Evolutionary conservation across 2,329 filamentous ascomycete genomes (phyloP), one percentile per base, ranked within the genome.

Genomic region (Xenoacremonium recifei): DNA sequence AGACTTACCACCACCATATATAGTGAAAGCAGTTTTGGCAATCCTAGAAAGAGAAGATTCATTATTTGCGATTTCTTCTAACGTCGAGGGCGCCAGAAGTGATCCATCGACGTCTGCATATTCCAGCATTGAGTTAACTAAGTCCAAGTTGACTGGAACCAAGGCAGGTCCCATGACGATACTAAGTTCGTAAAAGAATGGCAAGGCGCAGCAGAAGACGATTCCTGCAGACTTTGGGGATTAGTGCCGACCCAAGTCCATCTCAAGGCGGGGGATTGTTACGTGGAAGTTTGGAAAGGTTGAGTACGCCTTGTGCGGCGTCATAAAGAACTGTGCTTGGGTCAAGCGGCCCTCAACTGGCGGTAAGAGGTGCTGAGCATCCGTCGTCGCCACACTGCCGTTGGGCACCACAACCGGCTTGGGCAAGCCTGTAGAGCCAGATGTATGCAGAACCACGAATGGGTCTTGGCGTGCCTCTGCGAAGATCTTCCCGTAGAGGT

Each of bases 401-500:
- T 53, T 47, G 4, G 40, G 42, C 7, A 33, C 17, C 1, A 29
- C 15, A 9, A 61, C 50, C 4, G 57, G 57, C 31, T 63, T 63
- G 2, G 63, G 57, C 15, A 57, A 41, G 6, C 65, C 64, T 0
- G 67, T 69, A 0, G 65, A 61, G n/a, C 67, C 67, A 12, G 61
- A 65, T 1, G 64, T 68, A 34, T 70, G 67, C 1, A 67, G 34
- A 2, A 67, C 54, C 3, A 58, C 42, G 2, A 63, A 54, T 0
- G 64, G 58, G 1, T 67, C 62, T 4, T 35, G 29, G 10, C 44
- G 48, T 1, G 59, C 64, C 39, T 67, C 48, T 0, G 57, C 51
- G 38, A 59, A 68, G 0, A 54, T 52, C 34, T 62, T 65, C 21
- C 33, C 37, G 40, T 60, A 68, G 1, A 57, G 55, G 36, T 60